Evolutionary conservation across 352 stramenopile species (phyloP).

Genomic region (Phytophthora citricola): DNA sequence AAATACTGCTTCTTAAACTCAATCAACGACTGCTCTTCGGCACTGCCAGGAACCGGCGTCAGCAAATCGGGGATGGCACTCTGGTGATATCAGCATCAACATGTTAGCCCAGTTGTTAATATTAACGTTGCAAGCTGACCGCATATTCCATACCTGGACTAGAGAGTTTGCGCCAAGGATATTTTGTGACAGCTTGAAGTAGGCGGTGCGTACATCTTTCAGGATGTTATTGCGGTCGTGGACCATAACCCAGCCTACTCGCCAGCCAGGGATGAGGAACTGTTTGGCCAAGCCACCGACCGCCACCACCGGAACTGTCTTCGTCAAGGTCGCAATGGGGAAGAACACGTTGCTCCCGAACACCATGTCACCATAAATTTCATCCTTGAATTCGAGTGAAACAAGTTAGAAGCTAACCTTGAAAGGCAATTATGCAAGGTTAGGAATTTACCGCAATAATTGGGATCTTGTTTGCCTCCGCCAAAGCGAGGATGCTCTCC

Average conservation of each 20-base stretch:
- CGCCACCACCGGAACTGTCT: conserved; percentile 81
- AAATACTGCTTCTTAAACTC: conserved; percentile 90
- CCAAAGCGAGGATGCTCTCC: conserved; percentile 75
- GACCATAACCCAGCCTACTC: conserved; percentile 96
- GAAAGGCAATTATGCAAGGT: no score
- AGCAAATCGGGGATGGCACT: conserved; percentile 87
- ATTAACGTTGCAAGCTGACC: background rate
- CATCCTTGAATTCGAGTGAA: conserved; percentile 44
- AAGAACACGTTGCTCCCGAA: conserved; percentile 80
- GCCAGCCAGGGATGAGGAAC: conserved; percentile 95
- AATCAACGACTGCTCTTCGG: conserved; percentile 64
- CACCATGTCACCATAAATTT: conserved; percentile 89
- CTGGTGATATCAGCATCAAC: conserved; percentile 32
- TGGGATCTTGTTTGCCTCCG: conserved; percentile 89
- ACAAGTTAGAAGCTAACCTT: conserved; percentile 2
- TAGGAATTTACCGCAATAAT: conserved; percentile 90
- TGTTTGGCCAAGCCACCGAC: conserved; percentile 95
- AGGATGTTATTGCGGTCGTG: conserved; percentile 89
- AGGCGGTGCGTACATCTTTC: conserved; percentile 86
- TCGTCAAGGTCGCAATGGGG: conserved; percentile 85
- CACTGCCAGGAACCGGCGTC: conserved; percentile 61
- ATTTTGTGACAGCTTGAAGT: conserved; percentile 94
- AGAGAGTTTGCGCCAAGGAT: conserved; percentile 93
- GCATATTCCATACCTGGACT: conserved; percentile 53
- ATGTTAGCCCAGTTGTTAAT: conserved; percentile 8